A percentile compares a stretch with the other conserved stretches of the same genome.
Conservation (phyloP, 805 yeast species). For the Metschnikowia baotianmanensis region DNA sequence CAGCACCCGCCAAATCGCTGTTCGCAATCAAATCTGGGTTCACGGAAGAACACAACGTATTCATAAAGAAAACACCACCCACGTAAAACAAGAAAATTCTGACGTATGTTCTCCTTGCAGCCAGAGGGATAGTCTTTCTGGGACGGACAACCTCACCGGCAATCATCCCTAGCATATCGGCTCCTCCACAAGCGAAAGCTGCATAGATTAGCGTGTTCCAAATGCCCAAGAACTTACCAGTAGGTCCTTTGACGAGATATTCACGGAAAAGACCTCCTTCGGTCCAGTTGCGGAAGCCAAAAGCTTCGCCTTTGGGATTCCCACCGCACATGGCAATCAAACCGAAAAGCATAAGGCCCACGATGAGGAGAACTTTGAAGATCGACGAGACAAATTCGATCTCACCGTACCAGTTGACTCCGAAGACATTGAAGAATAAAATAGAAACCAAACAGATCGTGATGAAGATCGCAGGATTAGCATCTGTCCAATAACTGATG, state of each 20-base stretch:
- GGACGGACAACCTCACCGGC: conserved; percentile 46
- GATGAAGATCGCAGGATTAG: conserved; percentile 34
- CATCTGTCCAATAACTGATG: conserved; percentile 30
- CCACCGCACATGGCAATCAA: conserved; percentile 40
- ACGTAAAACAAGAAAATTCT: conserved; percentile 35
- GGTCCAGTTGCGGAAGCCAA: conserved; percentile 35
- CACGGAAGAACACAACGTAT: conserved; percentile 32
- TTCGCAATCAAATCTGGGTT: conserved; percentile 31
- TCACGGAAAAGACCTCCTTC: conserved; percentile 33
- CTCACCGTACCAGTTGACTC: conserved; percentile 23
- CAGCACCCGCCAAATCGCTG: conserved; percentile 36
- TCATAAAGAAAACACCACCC: conserved; percentile 40
- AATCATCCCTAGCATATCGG: conserved; percentile 36
- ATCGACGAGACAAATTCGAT: conserved; percentile 23
- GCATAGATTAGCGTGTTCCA: conserved; percentile 63
- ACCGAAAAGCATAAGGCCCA: conserved; percentile 38
- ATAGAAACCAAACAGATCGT: conserved; percentile 28
- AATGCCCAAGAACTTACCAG: conserved; percentile 63
- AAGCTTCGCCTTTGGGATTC: conserved; percentile 33
- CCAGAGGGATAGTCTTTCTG: conserved; percentile 32
- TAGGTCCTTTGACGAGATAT: conserved; percentile 40
- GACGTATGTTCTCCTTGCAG: conserved; percentile 34
- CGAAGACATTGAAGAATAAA: conserved; percentile 29
- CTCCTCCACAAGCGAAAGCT: conserved; percentile 61
- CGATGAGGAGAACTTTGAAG: conserved; percentile 24